These are phyloP conservation scores for Sporothrix pallida DNA, from an alignment of 2,329 filamentous ascomycete species.

Conservation along the genomic window DNA sequence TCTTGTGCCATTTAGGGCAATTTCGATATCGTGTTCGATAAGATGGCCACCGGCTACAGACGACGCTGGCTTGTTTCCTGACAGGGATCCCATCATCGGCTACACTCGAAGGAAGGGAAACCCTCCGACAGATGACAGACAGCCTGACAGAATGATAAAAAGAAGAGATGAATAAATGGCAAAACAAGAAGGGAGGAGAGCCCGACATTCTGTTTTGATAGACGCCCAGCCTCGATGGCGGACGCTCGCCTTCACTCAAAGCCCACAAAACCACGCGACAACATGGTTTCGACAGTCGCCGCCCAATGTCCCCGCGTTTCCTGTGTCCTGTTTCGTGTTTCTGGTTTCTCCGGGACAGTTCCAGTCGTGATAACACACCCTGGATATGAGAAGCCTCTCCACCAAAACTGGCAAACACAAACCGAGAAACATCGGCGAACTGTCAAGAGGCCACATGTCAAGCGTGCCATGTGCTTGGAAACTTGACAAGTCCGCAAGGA, in stretches of 20 bases:
- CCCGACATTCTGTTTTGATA: background rate
- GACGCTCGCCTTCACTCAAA: background rate
- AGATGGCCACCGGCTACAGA: background rate
- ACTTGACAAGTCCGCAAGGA: background rate
- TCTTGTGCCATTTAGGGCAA: background rate
- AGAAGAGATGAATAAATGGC: background rate
- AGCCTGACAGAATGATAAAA: background rate
- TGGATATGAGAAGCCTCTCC: background rate
- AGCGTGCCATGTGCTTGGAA: background rate
- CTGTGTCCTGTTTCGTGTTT: background rate
- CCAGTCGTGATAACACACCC: background rate
- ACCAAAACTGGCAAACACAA: background rate
- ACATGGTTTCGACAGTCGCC: background rate
- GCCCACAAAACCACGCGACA: background rate
- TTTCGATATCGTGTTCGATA: background rate
- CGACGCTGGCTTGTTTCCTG: background rate
- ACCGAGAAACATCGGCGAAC: background rate
- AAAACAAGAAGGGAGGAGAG: background rate
- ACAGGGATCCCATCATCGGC: background rate
- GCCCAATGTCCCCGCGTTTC: too few species aligned
- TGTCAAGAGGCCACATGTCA: background rate
- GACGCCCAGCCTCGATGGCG: slow-evolving; percentile 16
- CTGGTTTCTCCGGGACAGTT: background rate
- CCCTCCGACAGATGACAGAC: background rate
- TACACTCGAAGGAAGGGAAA: background rate